A percentile compares a stretch with the other conserved stretches of the same genome.
Evolutionary conservation across 306 rosid genomes (phyloP).

Genomic region (Psophocarpus tetragonolobus): DNA sequence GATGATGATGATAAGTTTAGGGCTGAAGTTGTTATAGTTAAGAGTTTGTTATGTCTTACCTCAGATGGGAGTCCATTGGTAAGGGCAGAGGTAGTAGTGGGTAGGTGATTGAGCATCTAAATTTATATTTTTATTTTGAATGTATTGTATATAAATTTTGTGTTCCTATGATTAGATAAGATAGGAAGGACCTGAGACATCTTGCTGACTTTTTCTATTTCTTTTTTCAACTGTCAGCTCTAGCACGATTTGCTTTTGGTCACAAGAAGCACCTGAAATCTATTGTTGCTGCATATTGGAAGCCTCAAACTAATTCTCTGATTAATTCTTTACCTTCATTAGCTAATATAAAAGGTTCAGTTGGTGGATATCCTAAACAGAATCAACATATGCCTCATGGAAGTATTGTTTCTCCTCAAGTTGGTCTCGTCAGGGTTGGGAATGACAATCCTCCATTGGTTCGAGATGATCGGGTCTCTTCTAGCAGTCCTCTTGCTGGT

Average conservation of each 20-base stretch:
- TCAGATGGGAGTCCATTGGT: conserved; percentile 99
- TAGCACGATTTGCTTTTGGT: conserved; percentile 95
- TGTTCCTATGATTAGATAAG: conserved; percentile 11
- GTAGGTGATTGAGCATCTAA: conserved; percentile 60
- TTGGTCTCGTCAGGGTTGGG: conserved; percentile 84
- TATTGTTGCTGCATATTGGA: conserved; percentile 90
- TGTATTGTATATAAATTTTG: background rate
- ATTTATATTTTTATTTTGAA: conserved; percentile 18
- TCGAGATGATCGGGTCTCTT: conserved; percentile 79
- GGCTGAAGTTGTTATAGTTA: conserved; percentile 81
- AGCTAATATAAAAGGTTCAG: conserved; percentile 65
- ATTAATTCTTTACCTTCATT: conserved; percentile 78
- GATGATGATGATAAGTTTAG: conserved; percentile 89
- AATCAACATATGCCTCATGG: conserved; percentile 60
- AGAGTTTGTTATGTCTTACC: conserved; percentile 74
- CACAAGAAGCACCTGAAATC: conserved; percentile 93
- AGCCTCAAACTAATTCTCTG: conserved; percentile 82
- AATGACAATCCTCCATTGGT: conserved; percentile 61
- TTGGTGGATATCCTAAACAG: conserved; percentile 51
- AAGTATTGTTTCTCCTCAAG: conserved; percentile 76
- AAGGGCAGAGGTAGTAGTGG: conserved; percentile 96
- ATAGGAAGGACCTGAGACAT: background rate
- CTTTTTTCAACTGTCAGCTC: conserved; percentile 51
- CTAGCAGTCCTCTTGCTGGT: conserved; percentile 85
- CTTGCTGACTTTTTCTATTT: conserved; percentile 23